Base-by-base conservation (phyloP, 2,329 filamentous ascomycete species). In the Diaporthe citri region DNA sequence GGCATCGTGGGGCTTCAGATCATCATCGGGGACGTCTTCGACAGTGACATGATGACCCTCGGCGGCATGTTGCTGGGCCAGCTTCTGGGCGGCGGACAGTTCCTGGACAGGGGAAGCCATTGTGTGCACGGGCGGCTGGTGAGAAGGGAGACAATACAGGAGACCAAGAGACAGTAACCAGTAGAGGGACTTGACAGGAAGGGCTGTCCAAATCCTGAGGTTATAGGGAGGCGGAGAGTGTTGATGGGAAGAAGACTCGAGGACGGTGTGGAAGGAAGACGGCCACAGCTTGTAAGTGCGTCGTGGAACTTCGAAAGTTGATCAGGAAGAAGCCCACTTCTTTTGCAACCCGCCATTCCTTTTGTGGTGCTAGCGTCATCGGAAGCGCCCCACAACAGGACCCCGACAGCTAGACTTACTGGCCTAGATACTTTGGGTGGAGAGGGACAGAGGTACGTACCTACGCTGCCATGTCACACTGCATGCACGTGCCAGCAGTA, bases 21-120 rank as follows among this genome's bases (percentile, higher is more conserved):
- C 90, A 83, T 97, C 95, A 81, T 98, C 95, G 39, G 90, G 88
- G 52, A 90, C 92, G 66, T 98, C 95, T 84, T 98, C 95, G 78
- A 98, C 89, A 34, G 92, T 95, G 78, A 90, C 90, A 80, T 91
- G 89, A 77, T 88, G 88, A 41, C 56, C 75, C 72, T 75, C 73
- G 59, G 87, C 85, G 76, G 83, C 84, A 79, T 94, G 93, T 83
- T 91, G 89, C 81, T 92, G 88, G 80, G 91, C 88, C 77, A 94
- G 89, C 85, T 88, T 89, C 84, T 93, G 90, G 57, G 89, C 89
- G 75, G 87, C 87, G 75, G 89, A 90, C 75, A 87, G 84, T 82
- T 89, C 86, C 77, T 81, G 80, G 43, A 22, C 70, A 76, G 78
- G 78, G 71, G 86, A 83, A 78, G 87, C 83, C 87, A 88, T 89